phyloP scores from a whole-genome alignment of 495 filamentous ascomycete species.

The Evernia prunastri region DNA sequence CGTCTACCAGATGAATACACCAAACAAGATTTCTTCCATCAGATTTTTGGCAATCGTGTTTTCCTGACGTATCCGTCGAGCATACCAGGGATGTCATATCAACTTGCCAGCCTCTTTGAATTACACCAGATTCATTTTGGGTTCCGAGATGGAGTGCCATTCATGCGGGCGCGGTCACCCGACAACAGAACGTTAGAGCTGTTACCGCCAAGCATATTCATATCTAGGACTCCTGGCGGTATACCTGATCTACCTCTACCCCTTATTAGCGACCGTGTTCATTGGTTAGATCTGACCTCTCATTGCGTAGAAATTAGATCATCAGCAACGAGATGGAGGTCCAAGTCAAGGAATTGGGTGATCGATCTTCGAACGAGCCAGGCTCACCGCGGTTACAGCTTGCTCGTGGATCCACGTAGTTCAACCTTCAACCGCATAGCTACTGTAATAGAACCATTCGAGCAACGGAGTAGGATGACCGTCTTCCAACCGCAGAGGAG shows the following conservation, averaged over 20 bases:
- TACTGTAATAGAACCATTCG: conserved; percentile 15
- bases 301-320: conserved; percentile 47
- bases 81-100: conserved; percentile 42
- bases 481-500: conserved; percentile 13
- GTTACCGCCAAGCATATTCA: conserved; percentile 5
- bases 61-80: conserved; percentile 42
- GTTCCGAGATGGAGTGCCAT: conserved; percentile 30
- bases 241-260: conserved; percentile 37
- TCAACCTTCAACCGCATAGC: conserved; percentile 6
- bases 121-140: conserved; percentile 46
- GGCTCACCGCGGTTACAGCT: neutral
- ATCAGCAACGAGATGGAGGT: conserved; percentile 34
- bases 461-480: conserved; percentile 5
- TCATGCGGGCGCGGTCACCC: conserved; percentile 35
- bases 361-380: conserved; percentile 4
- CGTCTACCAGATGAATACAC: conserved; percentile 42
- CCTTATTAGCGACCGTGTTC: conserved; percentile 44
- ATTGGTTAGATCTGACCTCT: conserved; percentile 52
- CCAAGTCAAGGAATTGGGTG: conserved; percentile 15
- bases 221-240: neutral
- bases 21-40: conserved; percentile 32
- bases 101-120: conserved; percentile 28
- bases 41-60: conserved; percentile 45
- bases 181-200: conserved; percentile 11
- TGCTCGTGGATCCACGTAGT: conserved; percentile 19